Conservation (phyloP, 305 asterid species). For the Nicotiana rustica region DNA sequence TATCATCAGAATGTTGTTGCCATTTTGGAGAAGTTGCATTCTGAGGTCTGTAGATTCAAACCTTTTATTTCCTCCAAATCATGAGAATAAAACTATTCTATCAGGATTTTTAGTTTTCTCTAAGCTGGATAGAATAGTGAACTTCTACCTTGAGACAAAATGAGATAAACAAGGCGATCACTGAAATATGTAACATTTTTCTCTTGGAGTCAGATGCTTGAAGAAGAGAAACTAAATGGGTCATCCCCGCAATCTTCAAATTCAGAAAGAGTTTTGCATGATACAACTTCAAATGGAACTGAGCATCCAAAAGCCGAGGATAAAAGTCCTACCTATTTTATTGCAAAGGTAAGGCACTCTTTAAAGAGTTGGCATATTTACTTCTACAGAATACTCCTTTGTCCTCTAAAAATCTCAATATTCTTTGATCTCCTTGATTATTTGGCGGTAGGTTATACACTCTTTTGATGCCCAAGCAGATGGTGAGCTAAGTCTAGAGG, state of each 20-base stretch:
- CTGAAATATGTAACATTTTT: slow-evolving; percentile 35
- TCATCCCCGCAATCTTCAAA: slow-evolving; percentile 52
- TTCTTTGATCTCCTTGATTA: slow-evolving; percentile 4
- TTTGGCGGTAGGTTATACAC: slow-evolving; percentile 66
- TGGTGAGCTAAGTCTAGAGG: slow-evolving; percentile 77
- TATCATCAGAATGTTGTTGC: slow-evolving; percentile 79
- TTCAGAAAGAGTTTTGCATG: slow-evolving; percentile 48
- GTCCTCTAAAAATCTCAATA: not conserved
- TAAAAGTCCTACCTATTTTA: slow-evolving; percentile 53
- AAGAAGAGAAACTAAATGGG: slow-evolving; percentile 69
- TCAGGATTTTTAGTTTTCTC: not conserved
- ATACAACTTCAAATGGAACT: slow-evolving; percentile 49
- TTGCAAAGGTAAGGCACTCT: slow-evolving; percentile 62
- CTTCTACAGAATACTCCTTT: slow-evolving; percentile 8
- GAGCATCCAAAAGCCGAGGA: slow-evolving; percentile 44
- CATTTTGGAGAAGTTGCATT: slow-evolving; percentile 81
- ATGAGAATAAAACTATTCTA: slow-evolving; percentile 10
- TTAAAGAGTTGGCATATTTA: not conserved
- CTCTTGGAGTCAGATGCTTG: slow-evolving; percentile 61
- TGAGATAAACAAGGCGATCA: slow-evolving; percentile 7
- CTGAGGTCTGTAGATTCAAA: slow-evolving; percentile 60
- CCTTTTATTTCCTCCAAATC: slow-evolving; percentile 28
- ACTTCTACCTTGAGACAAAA: not conserved
- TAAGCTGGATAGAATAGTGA: not conserved
- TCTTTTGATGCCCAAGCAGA: slow-evolving; percentile 89